A percentile compares a stretch with the other conserved stretches of the same genome.
Conservation (phyloP, 345 rosid species). For the Carallia brachiata region DNA sequence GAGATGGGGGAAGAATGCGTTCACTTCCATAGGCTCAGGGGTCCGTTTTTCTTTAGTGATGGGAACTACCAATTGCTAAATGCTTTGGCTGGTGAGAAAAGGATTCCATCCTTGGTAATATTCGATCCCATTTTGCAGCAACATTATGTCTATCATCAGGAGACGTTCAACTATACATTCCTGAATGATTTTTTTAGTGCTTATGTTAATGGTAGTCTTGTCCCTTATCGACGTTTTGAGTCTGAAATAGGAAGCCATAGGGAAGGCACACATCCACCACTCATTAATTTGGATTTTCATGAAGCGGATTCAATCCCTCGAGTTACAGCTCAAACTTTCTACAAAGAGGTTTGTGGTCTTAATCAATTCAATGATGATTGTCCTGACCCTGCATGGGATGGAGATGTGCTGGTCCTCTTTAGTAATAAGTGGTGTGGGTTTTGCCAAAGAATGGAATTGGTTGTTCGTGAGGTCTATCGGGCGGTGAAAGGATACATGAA, state of each 20-base stretch:
- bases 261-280: constrained; percentile 63
- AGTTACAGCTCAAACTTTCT: constrained; percentile 53
- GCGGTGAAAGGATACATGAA: constrained; percentile 53
- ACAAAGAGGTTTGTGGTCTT: constrained; percentile 54
- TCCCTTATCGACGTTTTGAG: constrained; percentile 62
- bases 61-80: constrained; percentile 61
- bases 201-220: constrained; percentile 59
- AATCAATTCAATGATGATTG: constrained; percentile 44
- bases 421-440: constrained; percentile 88
- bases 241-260: constrained; percentile 39
- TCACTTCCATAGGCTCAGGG: constrained; percentile 42
- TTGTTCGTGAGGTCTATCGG: constrained; percentile 75
- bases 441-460: constrained; percentile 93
- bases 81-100: constrained; percentile 63
- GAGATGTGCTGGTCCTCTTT: constrained; percentile 88
- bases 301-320: constrained; percentile 74
- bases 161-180: constrained; percentile 43
- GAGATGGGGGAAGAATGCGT: constrained; percentile 37
- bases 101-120: constrained; percentile 72
- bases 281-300: constrained; percentile 75
- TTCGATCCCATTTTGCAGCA: constrained; percentile 62
- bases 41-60: constrained; percentile 75
- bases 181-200: constrained; percentile 50
- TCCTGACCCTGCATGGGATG: constrained; percentile 40
- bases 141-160: constrained; percentile 59